Conservation (phyloP, 164 flowering plant genomes). For the Tinospora cordifolia region DNA sequence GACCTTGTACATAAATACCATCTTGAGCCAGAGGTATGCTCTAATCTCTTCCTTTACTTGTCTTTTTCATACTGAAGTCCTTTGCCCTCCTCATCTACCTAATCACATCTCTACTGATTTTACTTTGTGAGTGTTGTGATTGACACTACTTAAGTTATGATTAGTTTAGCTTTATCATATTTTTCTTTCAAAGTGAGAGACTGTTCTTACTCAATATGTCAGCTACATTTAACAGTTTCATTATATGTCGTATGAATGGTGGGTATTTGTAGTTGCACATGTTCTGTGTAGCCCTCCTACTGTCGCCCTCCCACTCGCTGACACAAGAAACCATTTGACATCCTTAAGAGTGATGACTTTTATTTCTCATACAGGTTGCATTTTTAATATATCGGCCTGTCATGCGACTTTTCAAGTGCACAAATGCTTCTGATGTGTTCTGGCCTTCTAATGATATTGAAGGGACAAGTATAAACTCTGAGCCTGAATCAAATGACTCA, state of each 20-base stretch:
- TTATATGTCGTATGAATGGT: no score
- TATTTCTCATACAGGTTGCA: constrained; percentile 58
- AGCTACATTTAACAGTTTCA: no score
- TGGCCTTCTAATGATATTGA: constrained; percentile 75
- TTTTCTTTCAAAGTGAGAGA: no score
- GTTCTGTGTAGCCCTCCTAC: no score
- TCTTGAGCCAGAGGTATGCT: constrained; percentile 89
- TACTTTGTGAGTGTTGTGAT: no score
- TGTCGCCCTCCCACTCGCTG: no score
- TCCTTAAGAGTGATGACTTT: not conserved
- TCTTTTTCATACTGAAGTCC: not conserved
- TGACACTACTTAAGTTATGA: no score
- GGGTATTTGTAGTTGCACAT: no score
- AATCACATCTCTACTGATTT: not conserved
- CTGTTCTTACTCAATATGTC: no score
- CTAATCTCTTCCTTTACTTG: not conserved
- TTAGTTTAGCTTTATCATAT: no score
- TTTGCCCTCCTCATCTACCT: not conserved
- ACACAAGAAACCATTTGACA: not conserved
- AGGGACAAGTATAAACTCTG: constrained; percentile 21
- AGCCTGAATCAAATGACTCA: constrained; percentile 28
- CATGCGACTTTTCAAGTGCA: constrained; percentile 80
- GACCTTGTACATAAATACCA: constrained; percentile 81
- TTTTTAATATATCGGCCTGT: constrained; percentile 92
- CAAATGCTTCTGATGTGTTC: constrained; percentile 38